Conservation (phyloP, 2,329 filamentous ascomycete species). For the Xylariaceae sp. region DNA sequence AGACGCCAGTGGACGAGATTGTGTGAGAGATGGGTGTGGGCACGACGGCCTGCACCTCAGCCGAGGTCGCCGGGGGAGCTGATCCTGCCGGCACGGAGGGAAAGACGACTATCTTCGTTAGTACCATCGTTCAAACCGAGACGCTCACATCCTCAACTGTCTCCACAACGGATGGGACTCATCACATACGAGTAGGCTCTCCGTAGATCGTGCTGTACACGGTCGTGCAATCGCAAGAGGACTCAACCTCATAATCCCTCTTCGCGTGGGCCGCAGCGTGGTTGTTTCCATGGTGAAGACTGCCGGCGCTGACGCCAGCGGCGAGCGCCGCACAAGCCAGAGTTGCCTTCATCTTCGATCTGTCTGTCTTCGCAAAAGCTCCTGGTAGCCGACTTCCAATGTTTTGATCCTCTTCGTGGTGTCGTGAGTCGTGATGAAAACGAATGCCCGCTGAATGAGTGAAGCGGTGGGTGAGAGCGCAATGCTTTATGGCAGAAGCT, state of each 20-base stretch:
- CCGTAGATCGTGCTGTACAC: constrained; percentile 68
- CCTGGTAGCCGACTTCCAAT: constrained; percentile 29
- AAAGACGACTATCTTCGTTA: constrained; percentile 36
- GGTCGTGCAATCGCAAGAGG: constrained; percentile 65
- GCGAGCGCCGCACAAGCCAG: constrained; percentile 61
- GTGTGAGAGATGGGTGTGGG: constrained; percentile 49
- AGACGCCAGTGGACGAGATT: constrained; percentile 63
- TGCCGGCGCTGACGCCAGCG: constrained; percentile 50
- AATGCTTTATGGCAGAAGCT: constrained; percentile 43
- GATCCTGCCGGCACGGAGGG: constrained; percentile 30
- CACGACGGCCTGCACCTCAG: constrained; percentile 42
- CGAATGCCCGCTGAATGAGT: constrained; percentile 84
- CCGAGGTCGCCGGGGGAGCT: constrained; percentile 23
- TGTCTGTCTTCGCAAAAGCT: constrained; percentile 23
- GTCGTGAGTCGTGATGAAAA: constrained; percentile 40
- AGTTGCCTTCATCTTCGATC: constrained; percentile 66
- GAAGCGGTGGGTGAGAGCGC: constrained; percentile 61
- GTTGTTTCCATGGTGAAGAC: constrained; percentile 56
- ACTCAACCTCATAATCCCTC: constrained; percentile 36
- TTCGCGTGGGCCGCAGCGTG: constrained; percentile 53
- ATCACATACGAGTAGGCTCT: constrained; percentile 55
- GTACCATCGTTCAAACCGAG: constrained; percentile 1
- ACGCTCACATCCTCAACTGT: neutral
- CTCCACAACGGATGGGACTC: neutral
- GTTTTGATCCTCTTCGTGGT: constrained; percentile 27